A percentile compares a stretch with the other conserved stretches of the same genome.
phyloP scores from a whole-genome alignment of 2,329 filamentous ascomycete genomes.

The Diaporthe citri region DNA sequence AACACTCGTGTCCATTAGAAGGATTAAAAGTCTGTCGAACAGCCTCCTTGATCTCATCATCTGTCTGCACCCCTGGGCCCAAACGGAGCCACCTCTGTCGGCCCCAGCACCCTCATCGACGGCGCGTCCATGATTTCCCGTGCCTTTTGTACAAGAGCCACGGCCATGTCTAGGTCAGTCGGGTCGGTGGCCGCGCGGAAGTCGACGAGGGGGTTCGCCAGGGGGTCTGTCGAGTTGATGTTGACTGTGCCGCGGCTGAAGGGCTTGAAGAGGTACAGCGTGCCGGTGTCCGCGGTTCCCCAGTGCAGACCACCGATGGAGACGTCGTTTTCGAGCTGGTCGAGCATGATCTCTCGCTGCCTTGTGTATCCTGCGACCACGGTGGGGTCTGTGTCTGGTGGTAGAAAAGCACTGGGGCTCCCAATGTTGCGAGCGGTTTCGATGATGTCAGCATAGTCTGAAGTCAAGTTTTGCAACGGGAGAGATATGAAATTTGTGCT shows the following conservation, averaged over 20 bases:
- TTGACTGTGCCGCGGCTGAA: conserved; percentile 55
- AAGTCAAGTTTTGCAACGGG: neutral
- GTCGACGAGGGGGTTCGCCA: conserved; percentile 52
- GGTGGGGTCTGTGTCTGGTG: neutral
- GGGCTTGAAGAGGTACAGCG: conserved; percentile 53
- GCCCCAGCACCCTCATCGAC: conserved; percentile 9
- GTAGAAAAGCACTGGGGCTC: neutral
- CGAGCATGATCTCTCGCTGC: conserved; percentile 1
- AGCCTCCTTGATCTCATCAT: conserved; percentile 3
- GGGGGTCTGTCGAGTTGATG: conserved; percentile 52
- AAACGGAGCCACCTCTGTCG: neutral
- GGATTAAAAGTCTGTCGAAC: conserved; percentile 1
- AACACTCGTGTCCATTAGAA: conserved; percentile 9
- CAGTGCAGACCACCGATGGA: conserved; percentile 44
- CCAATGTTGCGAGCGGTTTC: neutral
- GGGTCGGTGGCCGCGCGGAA: conserved; percentile 55
- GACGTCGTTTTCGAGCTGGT: neutral
- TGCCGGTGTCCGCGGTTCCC: conserved; percentile 46
- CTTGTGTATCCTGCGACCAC: neutral
- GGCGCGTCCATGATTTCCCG: conserved; percentile 5
- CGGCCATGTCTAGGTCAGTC: conserved; percentile 51
- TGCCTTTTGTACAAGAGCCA: conserved; percentile 49
- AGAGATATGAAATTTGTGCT: conserved; percentile 20
- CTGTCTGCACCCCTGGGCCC: neutral
- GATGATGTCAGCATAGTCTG: neutral